These are phyloP conservation scores for Knufia fluminis DNA, from an alignment of 2,329 filamentous ascomycete species.

Conservation along the genomic window DNA sequence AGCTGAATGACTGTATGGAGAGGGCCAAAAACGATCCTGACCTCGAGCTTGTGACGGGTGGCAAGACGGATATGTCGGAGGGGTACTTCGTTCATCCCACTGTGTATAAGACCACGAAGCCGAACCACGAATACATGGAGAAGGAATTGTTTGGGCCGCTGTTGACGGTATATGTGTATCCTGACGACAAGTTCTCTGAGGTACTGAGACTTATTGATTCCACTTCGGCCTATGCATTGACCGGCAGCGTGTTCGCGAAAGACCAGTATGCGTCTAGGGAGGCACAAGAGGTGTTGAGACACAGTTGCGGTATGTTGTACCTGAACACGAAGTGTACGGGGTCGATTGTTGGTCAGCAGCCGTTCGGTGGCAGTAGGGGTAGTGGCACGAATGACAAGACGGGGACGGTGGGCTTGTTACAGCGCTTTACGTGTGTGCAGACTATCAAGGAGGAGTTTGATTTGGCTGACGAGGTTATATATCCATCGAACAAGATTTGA, in stretches of 20 bases:
- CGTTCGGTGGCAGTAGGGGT: constrained; percentile 59
- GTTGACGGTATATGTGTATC: constrained; percentile 66
- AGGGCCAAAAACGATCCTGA: constrained; percentile 66
- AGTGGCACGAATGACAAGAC: constrained; percentile 68
- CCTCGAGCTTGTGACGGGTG: constrained; percentile 64
- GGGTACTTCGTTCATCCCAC: constrained; percentile 81
- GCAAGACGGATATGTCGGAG: constrained; percentile 65
- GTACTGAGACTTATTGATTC: constrained; percentile 28
- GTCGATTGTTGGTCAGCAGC: constrained; percentile 63
- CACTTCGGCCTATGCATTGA: constrained; percentile 35
- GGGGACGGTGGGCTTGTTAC: constrained; percentile 54
- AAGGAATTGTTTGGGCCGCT: constrained; percentile 79
- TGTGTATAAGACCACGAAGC: constrained; percentile 66
- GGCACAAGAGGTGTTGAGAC: constrained; percentile 30
- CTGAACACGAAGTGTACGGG: constrained; percentile 50
- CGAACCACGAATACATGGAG: constrained; percentile 62
- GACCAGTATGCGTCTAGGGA: constrained; percentile 30
- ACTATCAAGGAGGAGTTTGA: constrained; percentile 69
- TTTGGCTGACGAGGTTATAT: constrained; percentile 52
- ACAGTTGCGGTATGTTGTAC: constrained; percentile 35
- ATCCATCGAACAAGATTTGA: constrained; percentile 40
- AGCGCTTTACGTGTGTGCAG: constrained; percentile 57
- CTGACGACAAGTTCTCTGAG: constrained; percentile 52
- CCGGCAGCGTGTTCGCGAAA: constrained; percentile 35
- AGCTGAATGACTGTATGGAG: constrained; percentile 67